Base-by-base conservation (phyloP, 2,329 filamentous ascomycete genomes). In the Periconia digitata region DNA sequence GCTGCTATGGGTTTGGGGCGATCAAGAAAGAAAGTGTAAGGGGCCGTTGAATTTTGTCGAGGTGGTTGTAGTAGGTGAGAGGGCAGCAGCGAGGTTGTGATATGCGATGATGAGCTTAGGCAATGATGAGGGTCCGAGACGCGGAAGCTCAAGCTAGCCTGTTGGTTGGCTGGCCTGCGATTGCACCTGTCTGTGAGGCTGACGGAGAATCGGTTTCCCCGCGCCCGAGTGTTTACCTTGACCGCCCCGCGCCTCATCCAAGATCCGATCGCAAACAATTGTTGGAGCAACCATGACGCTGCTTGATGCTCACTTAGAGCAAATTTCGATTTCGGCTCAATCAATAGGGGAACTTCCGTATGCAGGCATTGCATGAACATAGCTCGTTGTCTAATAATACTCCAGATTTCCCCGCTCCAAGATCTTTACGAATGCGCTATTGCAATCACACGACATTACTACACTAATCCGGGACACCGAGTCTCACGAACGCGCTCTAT, bases 391-490 rank as follows among this genome's bases (percentile, higher is more conserved):
- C 45, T 40, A 18, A 40, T 21, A 44, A 24, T 44, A 32, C 53
- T 8, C 46, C 65, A 95, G 90, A 27, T 97, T 97, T 62, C 90
- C 90, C 35, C 84, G 84, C 2, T 90, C 92, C n/a, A 95, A 90
- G 64, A 91, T 94, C 65, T 99, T 97, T 75, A 94, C 92, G 59
- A 96, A 95, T 70, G 91, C 94, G 27, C 81, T 99, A 34, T 85
- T 97, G 41, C 85, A 87, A 47, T 85, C 85, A 58, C 86, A 92
- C 71, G 94, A 99, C 71, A 97, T 99, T 60, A 97, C 94, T 3
- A 84, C 89, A 12, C 78, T 99, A 40, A 96, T 99, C 64, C 89
- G 94, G 51, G 94, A 99, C 70, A 96, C 92, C 3, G 94, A 99
- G 72, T 76, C 87, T 18, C 92, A 97, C 74, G 94, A 99, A 72